Evolutionary conservation across 495 filamentous ascomycete genomes (phyloP).

Genomic region (Penicillium roqueforti): DNA sequence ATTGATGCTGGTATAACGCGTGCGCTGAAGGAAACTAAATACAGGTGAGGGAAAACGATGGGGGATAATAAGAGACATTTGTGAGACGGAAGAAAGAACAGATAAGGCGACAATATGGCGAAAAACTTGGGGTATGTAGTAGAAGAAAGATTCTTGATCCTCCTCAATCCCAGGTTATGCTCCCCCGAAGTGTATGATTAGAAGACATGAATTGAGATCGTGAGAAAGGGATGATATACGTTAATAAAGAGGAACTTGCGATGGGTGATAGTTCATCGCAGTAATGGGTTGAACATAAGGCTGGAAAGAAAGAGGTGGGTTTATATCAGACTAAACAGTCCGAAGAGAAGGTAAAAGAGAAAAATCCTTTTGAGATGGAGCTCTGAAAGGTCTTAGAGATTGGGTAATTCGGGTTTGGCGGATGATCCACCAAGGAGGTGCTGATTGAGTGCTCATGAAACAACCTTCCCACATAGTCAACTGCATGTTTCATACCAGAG

Average conservation of each 20-base stretch:
- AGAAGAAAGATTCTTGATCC: neutral
- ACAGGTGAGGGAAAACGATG: slow-evolving; percentile 16
- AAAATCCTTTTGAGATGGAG: neutral
- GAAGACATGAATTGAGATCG: slow-evolving; percentile 3
- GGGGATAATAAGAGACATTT: slow-evolving; percentile 5
- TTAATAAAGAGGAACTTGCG: slow-evolving; percentile 2
- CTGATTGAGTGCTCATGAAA: neutral
- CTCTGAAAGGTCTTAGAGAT: neutral
- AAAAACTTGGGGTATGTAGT: neutral
- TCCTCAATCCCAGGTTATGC: slow-evolving; percentile 2
- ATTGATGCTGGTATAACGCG: slow-evolving; percentile 33
- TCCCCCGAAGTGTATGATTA: slow-evolving; percentile 4
- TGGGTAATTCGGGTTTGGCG: neutral
- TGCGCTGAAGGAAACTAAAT: slow-evolving; percentile 31
- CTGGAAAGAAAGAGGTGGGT: neutral
- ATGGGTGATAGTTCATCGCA: neutral
- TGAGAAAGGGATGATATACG: neutral
- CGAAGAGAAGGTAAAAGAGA: neutral
- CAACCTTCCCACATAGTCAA: neutral
- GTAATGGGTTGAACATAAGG: neutral
- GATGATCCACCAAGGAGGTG: neutral
- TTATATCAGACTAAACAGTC: neutral
- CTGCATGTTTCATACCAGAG: neutral
- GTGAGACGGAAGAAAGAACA: slow-evolving; percentile 10
- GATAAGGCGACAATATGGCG: slow-evolving; percentile 1